phyloP scores from a whole-genome alignment of 2,329 filamentous ascomycete genomes.

The Leptographium flavum region DNA sequence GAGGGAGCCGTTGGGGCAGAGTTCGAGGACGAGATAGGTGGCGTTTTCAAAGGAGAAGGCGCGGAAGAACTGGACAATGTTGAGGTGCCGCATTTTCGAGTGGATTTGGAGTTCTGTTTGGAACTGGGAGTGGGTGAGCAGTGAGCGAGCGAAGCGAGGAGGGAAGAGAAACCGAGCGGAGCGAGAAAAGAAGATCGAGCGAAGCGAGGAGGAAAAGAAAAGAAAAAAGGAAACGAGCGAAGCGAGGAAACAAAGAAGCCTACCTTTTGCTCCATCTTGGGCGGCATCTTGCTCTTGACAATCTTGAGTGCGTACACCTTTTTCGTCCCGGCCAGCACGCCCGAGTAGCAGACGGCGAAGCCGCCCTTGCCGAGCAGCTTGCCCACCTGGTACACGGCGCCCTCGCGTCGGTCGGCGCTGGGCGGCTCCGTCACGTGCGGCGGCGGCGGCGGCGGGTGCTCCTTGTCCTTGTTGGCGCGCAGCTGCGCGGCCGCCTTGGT shows the following conservation, averaged over 20 bases:
- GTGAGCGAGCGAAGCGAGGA: not conserved
- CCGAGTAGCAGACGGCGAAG: slow-evolving; percentile 70
- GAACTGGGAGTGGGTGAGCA: slow-evolving; percentile 30
- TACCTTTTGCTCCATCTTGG: slow-evolving; percentile 76
- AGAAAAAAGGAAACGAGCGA: not conserved
- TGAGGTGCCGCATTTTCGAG: slow-evolving; percentile 91
- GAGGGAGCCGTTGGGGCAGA: slow-evolving; percentile 89
- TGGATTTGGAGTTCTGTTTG: slow-evolving; percentile 90
- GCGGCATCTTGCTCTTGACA: slow-evolving; percentile 68
- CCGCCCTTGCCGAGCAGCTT: slow-evolving; percentile 66
- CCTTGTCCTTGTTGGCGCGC: slow-evolving; percentile 47
- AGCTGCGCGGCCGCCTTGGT: slow-evolving; percentile 35
- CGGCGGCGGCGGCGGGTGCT: slow-evolving; percentile 52
- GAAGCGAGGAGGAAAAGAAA: not conserved
- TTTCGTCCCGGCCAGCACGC: slow-evolving; percentile 49
- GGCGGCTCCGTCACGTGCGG: slow-evolving; percentile 45
- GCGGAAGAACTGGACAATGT: slow-evolving; percentile 89
- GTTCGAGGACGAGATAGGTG: slow-evolving; percentile 86
- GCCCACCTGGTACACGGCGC: slow-evolving; percentile 59
- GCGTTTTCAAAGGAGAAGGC: slow-evolving; percentile 82
- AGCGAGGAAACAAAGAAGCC: slow-evolving; percentile 5
- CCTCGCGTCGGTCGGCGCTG: slow-evolving; percentile 53
- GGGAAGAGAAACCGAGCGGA: not conserved
- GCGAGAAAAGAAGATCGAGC: not conserved
- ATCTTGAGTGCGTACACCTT: slow-evolving; percentile 67